Evolutionary conservation across 106 monocot species (phyloP), one percentile per base, ranked within the genome.

Genomic region (Allium cepa): DNA sequence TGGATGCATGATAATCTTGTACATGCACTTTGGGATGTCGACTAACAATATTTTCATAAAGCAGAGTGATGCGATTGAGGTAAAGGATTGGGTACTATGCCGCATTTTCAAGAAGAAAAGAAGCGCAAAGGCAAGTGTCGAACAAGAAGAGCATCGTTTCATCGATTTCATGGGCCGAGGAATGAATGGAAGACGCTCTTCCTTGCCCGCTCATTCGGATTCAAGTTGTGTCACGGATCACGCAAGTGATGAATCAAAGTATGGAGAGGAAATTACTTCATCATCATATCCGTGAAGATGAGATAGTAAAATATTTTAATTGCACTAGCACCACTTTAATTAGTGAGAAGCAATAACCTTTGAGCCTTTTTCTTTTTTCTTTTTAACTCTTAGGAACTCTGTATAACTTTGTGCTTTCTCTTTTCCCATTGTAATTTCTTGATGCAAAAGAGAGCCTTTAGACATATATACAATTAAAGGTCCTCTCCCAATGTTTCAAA

Each of bases 81-180:
- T 36, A 36, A 79, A 62, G 53, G 87, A 84, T 18, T 91, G 91
- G 91, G 84, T 87, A 61, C 79, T 91, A 36, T 91, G 86, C 53
- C 84, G 87, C 76, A 77, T 91, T 77, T 91, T 87, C 63, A 68
- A 66, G 83, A 91, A 91, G 87, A 87, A 72, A 50, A 81, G 77
- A 36, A 74, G 76, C 2, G 49, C 63, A 47, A 73, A 55, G 26
- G 67, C 28, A 45, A 70, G 71, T 4, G 64, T 13, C 4, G 80
- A 64, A 13, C 36, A 8, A 0, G 57, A 60, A 26, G 53, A 22
- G 7, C 13, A 64, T 45, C 56, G 72, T 2, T 75, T 81, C 74
- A 73, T 81, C 47, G 76, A 81, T 22, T 71, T 68, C 50, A 26
- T 79, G 55, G 64, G 68, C 3, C 52, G 47, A n/a, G 9, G 15